Conservation (phyloP, 2,329 filamentous ascomycete species). For the Diaporthe sp. region DNA sequence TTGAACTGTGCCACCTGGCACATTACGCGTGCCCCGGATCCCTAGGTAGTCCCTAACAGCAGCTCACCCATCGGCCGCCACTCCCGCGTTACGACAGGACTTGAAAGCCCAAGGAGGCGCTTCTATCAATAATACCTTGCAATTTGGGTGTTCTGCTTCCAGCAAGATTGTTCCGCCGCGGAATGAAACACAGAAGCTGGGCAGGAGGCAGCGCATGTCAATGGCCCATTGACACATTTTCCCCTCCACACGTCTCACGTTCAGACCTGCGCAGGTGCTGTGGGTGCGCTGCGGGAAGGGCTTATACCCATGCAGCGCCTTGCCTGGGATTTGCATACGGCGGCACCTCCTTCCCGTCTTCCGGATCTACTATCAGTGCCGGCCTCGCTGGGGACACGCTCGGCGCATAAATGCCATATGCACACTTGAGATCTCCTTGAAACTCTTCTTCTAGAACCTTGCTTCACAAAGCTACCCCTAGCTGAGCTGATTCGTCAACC, state of each 20-base stretch:
- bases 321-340: constrained; percentile 22
- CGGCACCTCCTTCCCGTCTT: constrained; percentile 24
- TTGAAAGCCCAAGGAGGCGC: not conserved
- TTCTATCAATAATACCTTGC: not conserved
- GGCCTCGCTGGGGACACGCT: constrained; percentile 10
- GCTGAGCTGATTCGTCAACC: constrained; percentile 25
- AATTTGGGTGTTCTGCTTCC: not conserved
- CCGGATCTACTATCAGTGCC: constrained; percentile 1
- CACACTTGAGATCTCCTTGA: constrained; percentile 36
- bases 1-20: constrained; percentile 19
- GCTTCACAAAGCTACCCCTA: constrained; percentile 33
- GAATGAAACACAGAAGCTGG: constrained; percentile 4
- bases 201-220: not conserved
- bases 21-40: not conserved
- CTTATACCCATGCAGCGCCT: not conserved
- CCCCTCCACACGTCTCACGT: not conserved
- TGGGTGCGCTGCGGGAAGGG: not conserved
- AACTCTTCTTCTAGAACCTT: constrained; percentile 27
- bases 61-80: not conserved
- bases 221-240: not conserved
- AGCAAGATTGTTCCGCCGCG: not conserved
- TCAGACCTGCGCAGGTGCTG: constrained; percentile 4
- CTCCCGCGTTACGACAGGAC: not conserved
- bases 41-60: constrained; percentile 23
- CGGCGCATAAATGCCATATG: constrained; percentile 30